These are phyloP conservation scores for Phytophthora colocasiae DNA, from an alignment of 352 stramenopile species.

Conservation along the genomic window DNA sequence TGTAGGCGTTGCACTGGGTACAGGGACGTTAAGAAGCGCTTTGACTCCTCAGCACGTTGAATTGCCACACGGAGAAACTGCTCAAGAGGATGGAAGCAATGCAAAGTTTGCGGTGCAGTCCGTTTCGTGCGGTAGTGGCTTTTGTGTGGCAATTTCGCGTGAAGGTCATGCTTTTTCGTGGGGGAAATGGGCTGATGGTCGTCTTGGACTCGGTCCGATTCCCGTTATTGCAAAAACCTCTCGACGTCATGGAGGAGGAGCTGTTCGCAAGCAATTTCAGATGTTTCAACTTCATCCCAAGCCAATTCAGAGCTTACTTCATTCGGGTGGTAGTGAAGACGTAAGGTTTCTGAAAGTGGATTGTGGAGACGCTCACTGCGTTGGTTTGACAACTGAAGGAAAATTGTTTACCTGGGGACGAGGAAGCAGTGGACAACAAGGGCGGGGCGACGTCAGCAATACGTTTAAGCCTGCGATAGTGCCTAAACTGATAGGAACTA, in stretches of 20 bases:
- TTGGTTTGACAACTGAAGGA: constrained; percentile 62
- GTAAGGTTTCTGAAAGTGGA: constrained; percentile 48
- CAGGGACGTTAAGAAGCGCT: constrained; percentile 44
- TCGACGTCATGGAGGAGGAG: constrained; percentile 37
- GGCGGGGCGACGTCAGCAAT: constrained; percentile 58
- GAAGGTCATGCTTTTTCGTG: constrained; percentile 77
- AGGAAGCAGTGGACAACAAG: constrained; percentile 83
- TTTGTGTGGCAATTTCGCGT: constrained; percentile 69
- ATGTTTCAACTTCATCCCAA: constrained; percentile 59
- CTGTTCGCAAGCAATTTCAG: constrained; percentile 61
- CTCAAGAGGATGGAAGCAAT: neutral
- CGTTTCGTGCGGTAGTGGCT: constrained; percentile 78
- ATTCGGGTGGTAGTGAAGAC: neutral
- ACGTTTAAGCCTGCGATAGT: constrained; percentile 33
- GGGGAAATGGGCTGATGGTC: constrained; percentile 79
- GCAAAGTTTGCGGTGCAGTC: constrained; percentile 20
- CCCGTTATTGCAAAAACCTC: constrained; percentile 55
- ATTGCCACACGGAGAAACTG: constrained; percentile 22
- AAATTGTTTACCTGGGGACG: constrained; percentile 80
- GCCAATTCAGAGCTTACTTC: constrained; percentile 18
- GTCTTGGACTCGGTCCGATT: constrained; percentile 72
- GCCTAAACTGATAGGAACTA: constrained; percentile 12
- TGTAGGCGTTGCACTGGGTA: constrained; percentile 56
- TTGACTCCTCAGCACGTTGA: constrained; percentile 44
- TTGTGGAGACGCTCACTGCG: constrained; percentile 84